Evolutionary conservation across 1,284 basidiomycete genomes (phyloP).

Genomic region (Cutaneotrichosporon dermatis): DNA sequence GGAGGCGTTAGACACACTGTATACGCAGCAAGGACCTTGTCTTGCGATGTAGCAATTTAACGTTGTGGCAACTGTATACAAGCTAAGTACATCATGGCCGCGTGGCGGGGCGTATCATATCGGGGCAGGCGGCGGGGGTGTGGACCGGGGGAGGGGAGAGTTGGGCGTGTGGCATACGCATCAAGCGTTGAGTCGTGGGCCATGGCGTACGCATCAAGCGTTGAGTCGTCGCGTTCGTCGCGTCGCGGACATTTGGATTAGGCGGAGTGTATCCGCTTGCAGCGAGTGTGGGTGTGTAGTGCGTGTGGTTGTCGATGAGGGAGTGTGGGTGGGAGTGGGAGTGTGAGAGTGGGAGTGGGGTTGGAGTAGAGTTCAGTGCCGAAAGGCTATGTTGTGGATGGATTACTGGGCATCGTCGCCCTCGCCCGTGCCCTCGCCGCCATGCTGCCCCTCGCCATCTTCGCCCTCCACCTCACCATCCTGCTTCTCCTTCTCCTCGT

Average conservation of each 20-base stretch:
- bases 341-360: not conserved
- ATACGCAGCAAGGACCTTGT: too few species aligned
- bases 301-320: too few species aligned
- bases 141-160: too few species aligned
- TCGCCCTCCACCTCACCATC: not conserved
- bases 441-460: not conserved
- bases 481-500: not conserved
- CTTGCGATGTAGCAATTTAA: too few species aligned
- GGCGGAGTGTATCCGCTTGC: not conserved
- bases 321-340: not conserved
- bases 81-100: not conserved
- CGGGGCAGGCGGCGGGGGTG: too few species aligned
- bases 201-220: too few species aligned
- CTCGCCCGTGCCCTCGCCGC: not conserved
- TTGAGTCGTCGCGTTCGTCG: not conserved
- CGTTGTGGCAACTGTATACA: not conserved
- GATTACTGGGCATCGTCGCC: not conserved
- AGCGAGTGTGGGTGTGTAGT: not conserved
- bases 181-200: too few species aligned
- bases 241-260: not conserved
- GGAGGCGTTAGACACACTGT: too few species aligned
- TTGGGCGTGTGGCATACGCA: too few species aligned
- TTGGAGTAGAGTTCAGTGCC: not conserved
- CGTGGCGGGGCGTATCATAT: not conserved
- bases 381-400: not conserved